These are phyloP conservation scores for Vanrija pseudolonga DNA, from an alignment of 1,284 basidiomycete species.

Conservation along the genomic window DNA sequence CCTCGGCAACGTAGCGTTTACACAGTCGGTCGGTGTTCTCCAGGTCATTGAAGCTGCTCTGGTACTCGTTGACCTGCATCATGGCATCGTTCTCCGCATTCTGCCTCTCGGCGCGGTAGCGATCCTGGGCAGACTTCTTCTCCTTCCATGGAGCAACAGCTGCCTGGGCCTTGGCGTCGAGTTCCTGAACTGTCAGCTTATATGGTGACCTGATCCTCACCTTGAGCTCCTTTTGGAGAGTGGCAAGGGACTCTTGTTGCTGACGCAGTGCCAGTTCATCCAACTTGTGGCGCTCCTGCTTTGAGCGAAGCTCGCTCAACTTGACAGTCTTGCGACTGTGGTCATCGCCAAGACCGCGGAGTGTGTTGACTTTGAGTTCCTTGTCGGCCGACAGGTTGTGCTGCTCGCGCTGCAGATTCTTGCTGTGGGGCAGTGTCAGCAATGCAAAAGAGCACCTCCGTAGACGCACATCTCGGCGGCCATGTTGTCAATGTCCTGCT, in stretches of 20 bases:
- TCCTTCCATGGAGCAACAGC: slow-evolving; percentile 45
- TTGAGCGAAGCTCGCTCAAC: slow-evolving; percentile 60
- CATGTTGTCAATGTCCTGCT: slow-evolving; percentile 65
- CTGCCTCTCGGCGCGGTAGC: slow-evolving; percentile 32
- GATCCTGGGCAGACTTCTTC: slow-evolving; percentile 33
- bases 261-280: slow-evolving; percentile 62
- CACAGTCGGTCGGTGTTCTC: slow-evolving; percentile 40
- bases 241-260: slow-evolving; percentile 59
- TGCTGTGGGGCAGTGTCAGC: slow-evolving; percentile 53
- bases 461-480: slow-evolving; percentile 62
- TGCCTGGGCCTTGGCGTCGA: slow-evolving; percentile 33
- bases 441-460: too few relatives aligned
- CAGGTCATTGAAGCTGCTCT: slow-evolving; percentile 33
- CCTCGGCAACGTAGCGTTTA: slow-evolving; percentile 62
- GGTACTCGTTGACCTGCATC: slow-evolving; percentile 30
- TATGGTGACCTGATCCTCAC: slow-evolving; percentile 12
- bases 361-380: slow-evolving; percentile 60
- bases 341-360: slow-evolving; percentile 53
- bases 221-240: slow-evolving; percentile 37
- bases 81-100: slow-evolving; percentile 34
- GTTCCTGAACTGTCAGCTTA: slow-evolving; percentile 20
- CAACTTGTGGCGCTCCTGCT: slow-evolving; percentile 61
- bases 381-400: slow-evolving; percentile 60
- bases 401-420: slow-evolving; percentile 65
- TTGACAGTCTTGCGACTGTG: slow-evolving; percentile 62